These are phyloP conservation scores for Diaporthe batatas DNA, from an alignment of 2,329 filamentous ascomycete species.

Conservation along the genomic window DNA sequence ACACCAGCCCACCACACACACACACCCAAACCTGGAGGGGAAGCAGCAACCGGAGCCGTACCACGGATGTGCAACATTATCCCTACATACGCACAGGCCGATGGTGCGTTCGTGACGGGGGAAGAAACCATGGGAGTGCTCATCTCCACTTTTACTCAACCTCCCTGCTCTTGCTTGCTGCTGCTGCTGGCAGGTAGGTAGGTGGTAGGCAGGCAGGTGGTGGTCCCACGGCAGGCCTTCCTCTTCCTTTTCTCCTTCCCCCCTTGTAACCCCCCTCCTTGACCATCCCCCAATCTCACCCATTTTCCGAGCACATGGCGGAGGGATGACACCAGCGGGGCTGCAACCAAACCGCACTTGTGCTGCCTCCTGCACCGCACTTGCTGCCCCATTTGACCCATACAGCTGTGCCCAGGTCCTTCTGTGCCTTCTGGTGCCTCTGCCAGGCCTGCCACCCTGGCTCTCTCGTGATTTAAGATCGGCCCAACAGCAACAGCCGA, in stretches of 20 bases:
- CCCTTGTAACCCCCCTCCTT: background rate
- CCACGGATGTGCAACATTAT: background rate
- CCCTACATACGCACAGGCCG: too few species aligned
- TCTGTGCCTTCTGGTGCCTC: background rate
- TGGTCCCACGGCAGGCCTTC: slow-evolving; percentile 22
- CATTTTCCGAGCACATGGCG: slow-evolving; percentile 25
- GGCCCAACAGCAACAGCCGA: slow-evolving; percentile 23
- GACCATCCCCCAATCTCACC: slow-evolving; percentile 8
- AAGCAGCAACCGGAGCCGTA: background rate
- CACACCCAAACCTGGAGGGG: background rate
- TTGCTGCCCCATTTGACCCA: background rate
- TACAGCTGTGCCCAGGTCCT: background rate
- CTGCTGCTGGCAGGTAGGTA: background rate
- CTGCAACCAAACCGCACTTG: slow-evolving; percentile 1
- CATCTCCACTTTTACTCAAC: slow-evolving; percentile 24
- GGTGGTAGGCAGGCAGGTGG: background rate
- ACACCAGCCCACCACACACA: background rate
- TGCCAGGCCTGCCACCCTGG: background rate
- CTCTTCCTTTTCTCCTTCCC: background rate
- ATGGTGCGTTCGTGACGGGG: background rate
- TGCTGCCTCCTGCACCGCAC: slow-evolving; percentile 6
- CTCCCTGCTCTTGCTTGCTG: background rate
- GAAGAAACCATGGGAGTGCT: background rate
- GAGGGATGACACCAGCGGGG: slow-evolving; percentile 13
- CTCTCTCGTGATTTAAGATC: slow-evolving; percentile 2